Evolutionary conservation across 345 rosid species (phyloP).

Genomic region (Euclidium syriacum): DNA sequence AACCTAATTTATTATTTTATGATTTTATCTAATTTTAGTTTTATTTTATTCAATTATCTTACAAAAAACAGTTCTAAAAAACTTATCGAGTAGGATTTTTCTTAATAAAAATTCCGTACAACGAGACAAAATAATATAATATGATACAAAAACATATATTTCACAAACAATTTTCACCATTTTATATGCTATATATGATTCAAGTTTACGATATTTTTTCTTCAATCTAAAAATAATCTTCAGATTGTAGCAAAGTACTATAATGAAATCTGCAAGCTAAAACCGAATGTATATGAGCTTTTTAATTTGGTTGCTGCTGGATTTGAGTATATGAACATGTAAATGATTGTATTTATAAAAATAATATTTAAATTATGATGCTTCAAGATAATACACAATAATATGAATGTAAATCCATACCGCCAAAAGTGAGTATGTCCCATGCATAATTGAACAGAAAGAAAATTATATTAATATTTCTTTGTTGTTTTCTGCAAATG

Average conservation of each 20-base stretch:
- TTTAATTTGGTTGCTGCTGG: not conserved
- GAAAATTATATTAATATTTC: constrained; percentile 13
- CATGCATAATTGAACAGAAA: constrained; percentile 33
- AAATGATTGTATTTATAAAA: not conserved
- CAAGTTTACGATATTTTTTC: not conserved
- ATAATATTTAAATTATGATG: constrained; percentile 3
- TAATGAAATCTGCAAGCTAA: not conserved
- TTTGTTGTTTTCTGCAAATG: constrained; percentile 25
- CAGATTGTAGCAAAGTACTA: not conserved
- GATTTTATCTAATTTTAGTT: not conserved
- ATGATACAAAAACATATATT: not conserved
- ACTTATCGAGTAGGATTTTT: not conserved
- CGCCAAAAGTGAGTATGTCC: constrained; percentile 29
- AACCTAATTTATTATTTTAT: not conserved
- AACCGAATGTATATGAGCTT: not conserved
- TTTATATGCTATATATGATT: not conserved
- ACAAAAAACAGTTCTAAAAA: not conserved
- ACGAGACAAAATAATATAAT: not conserved
- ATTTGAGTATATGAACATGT: not conserved
- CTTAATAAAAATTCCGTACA: not conserved
- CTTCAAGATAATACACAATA: constrained; percentile 1
- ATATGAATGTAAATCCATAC: constrained; percentile 14
- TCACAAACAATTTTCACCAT: not conserved
- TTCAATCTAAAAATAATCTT: not conserved
- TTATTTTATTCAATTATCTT: not conserved